Conservation (phyloP, 352 stramenopile genomes). For the Lagenidium giganteum region DNA sequence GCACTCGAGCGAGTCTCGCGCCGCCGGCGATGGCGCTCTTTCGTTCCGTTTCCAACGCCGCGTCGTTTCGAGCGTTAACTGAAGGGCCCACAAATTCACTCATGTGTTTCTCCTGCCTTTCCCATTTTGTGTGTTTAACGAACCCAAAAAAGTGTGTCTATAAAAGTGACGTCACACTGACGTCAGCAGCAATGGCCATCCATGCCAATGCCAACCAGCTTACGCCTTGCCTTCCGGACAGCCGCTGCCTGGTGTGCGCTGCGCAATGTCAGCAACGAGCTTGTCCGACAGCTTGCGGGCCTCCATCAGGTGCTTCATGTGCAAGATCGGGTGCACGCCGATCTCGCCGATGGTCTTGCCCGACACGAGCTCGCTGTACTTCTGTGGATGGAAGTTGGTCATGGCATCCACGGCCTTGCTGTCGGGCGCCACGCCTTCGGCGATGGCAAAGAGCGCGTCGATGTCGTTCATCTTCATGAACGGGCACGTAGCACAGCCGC, state of each 20-base stretch:
- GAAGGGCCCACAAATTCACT: no score
- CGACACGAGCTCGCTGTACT: slow-evolving; percentile 87
- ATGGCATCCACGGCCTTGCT: slow-evolving; percentile 43
- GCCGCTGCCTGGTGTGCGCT: slow-evolving; percentile 40
- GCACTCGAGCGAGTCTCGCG: no score
- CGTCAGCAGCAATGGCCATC: no score
- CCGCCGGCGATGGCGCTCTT: no score
- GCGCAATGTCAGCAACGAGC: slow-evolving; percentile 85
- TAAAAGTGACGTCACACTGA: no score
- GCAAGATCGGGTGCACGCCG: slow-evolving; percentile 93
- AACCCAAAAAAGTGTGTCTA: no score
- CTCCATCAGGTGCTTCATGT: slow-evolving; percentile 97
- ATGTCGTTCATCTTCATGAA: slow-evolving; percentile 99
- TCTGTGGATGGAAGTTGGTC: slow-evolving; percentile 89
- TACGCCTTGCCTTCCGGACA: no score
- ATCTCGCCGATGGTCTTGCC: slow-evolving; percentile 90
- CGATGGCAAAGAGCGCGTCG: slow-evolving; percentile 93
- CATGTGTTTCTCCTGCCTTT: no score
- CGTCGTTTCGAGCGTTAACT: no score
- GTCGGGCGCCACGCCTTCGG: slow-evolving; percentile 46
- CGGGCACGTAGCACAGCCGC: slow-evolving; percentile 95
- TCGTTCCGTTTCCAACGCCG: no score
- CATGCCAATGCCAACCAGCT: no score
- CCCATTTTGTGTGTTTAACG: no score
- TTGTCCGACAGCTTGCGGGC: slow-evolving; percentile 72